A percentile compares a stretch with the other conserved stretches of the same genome.
phyloP scores from a whole-genome alignment of 2,329 filamentous ascomycete species.

The Penicillium hesseltinei region DNA sequence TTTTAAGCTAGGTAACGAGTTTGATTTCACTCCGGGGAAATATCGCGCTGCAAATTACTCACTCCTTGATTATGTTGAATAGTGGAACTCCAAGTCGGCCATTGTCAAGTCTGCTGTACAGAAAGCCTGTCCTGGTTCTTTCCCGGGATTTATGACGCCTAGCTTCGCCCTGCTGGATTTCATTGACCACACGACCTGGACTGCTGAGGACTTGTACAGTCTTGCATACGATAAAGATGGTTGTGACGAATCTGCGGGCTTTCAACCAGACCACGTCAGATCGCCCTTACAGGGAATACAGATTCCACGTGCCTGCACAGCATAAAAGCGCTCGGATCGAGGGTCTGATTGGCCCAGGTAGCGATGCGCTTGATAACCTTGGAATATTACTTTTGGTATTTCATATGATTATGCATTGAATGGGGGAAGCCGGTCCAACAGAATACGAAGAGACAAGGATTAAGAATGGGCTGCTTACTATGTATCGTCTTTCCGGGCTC shows the following conservation, averaged over 20 bases:
- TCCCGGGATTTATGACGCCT: too few relatives aligned
- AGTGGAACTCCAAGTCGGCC: too few relatives aligned
- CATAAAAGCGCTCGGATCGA: neutral
- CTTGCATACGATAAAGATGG: conserved; percentile 8
- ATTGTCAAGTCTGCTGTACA: too few relatives aligned
- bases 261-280: neutral
- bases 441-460: conserved; percentile 3
- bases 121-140: too few relatives aligned
- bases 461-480: neutral
- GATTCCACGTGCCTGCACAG: conserved; percentile 1
- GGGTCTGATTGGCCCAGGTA: conserved; percentile 6
- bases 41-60: too few relatives aligned
- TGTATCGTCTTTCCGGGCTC: conserved; percentile 1
- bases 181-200: neutral
- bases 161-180: too few relatives aligned
- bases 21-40: too few relatives aligned
- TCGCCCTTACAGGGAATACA: conserved; percentile 6
- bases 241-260: conserved; percentile 9
- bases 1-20: too few relatives aligned
- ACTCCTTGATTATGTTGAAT: too few relatives aligned
- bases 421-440: conserved; percentile 11
- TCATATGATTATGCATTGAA: conserved; percentile 21
- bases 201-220: neutral
- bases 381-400: conserved; percentile 14
- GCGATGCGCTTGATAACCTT: conserved; percentile 3